phyloP scores from a whole-genome alignment of 352 stramenopile species.

The Phytophthora melonis region DNA sequence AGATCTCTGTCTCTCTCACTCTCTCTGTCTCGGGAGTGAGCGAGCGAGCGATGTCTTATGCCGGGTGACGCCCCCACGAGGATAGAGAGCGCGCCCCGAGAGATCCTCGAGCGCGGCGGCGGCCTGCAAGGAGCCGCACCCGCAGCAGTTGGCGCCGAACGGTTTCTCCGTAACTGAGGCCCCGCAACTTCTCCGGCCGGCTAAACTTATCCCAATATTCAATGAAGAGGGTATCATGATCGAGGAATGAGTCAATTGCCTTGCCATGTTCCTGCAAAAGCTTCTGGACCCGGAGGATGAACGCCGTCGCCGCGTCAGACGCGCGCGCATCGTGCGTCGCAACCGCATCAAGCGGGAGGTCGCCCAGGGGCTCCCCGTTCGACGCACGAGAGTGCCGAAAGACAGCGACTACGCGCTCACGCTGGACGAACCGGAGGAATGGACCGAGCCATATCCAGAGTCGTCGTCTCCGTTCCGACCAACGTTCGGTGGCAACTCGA shows the following conservation, averaged over 20 bases:
- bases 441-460: background rate
- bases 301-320: conserved; percentile 47
- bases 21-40: no score
- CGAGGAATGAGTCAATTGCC: conserved; percentile 1
- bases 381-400: conserved; percentile 23
- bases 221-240: background rate
- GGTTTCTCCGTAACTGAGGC: conserved; percentile 36
- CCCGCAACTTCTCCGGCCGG: conserved; percentile 20
- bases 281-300: conserved; percentile 68
- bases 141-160: conserved; percentile 36
- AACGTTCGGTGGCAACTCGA: conserved; percentile 38
- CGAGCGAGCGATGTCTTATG: conserved; percentile 20
- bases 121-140: conserved; percentile 21
- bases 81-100: conserved; percentile 25
- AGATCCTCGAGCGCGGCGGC: conserved; percentile 37
- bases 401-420: conserved; percentile 15
- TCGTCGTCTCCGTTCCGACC: conserved; percentile 23
- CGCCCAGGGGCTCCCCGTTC: conserved; percentile 45
- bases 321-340: conserved; percentile 63
- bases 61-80: conserved; percentile 1
- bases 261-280: conserved; percentile 56
- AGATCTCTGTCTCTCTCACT: no score
- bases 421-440: conserved; percentile 22
- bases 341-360: conserved; percentile 74
- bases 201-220: conserved; percentile 39